Evolutionary conservation across 1,284 basidiomycete species (phyloP).

Genomic region (Tilletia walkeri): DNA sequence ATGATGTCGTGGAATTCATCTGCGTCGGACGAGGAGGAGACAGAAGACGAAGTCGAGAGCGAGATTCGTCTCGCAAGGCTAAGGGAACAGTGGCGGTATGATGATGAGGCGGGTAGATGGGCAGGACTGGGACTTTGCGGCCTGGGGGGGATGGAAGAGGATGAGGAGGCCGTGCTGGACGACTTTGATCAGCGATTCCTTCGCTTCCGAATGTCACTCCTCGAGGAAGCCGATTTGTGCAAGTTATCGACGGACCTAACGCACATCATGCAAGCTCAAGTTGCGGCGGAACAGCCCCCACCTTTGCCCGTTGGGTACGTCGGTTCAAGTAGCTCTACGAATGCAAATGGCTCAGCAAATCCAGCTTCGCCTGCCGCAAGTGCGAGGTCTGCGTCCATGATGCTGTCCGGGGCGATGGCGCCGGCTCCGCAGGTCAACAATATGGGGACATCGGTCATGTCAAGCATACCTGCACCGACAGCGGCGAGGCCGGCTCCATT

Average conservation of each 20-base stretch:
- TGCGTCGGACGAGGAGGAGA: neutral
- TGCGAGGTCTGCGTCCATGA: conserved; percentile 25
- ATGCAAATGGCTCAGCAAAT: neutral
- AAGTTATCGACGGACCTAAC: conserved; percentile 53
- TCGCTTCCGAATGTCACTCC: conserved; percentile 51
- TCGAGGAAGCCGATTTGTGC: conserved; percentile 51
- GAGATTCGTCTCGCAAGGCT: conserved; percentile 31
- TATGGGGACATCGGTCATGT: neutral
- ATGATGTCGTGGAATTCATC: neutral
- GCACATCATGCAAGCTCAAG: conserved; percentile 51
- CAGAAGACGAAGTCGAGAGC: conserved; percentile 20
- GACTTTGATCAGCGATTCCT: conserved; percentile 55
- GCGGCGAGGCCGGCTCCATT: neutral
- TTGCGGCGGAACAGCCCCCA: conserved; percentile 41
- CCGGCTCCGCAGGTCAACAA: conserved; percentile 1
- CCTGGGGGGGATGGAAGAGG: conserved; percentile 54
- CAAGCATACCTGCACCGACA: conserved; percentile 8
- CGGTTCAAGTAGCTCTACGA: neutral
- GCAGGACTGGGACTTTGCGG: conserved; percentile 51
- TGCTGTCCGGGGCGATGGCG: conserved; percentile 24
- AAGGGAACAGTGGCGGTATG: conserved; percentile 52
- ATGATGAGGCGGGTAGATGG: conserved; percentile 51
- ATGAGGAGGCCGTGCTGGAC: conserved; percentile 53
- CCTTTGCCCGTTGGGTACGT: conserved; percentile 21
- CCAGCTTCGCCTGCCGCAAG: neutral